Evolutionary conservation across 208 protist genomes (phyloP), one percentile per base, ranked within the genome.

Genomic region (Phytomonas sp.): DNA sequence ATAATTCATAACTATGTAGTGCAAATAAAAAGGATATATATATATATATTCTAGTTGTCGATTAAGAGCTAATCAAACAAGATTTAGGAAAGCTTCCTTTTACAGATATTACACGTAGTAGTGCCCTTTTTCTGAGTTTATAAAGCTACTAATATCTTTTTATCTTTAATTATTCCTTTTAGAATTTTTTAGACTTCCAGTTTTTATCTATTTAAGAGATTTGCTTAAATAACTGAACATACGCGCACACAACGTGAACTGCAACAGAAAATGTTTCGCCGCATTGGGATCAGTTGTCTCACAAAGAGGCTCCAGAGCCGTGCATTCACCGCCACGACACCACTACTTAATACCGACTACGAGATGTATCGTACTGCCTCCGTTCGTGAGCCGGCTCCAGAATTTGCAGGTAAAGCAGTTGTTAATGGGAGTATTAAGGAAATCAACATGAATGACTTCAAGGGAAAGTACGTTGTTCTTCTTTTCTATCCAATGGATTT

Each of bases 401-500:
- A 87, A 63, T 98, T 97, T 69, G 72, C 76, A n/a, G 93, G 93
- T 23, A 87, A 97, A 71, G 97, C 96, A n/a, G 94, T 98, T 4
- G 80, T 98, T n/a, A 83, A 96, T 26, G 96, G 96, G 59, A 87
- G 95, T 34, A 97, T 98, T 67, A 94, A 96, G 81, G 83, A 91
- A 36, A 85, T 98, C 77, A 95, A 75, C 68, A 86, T 91, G 23
- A 82, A 78, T 32, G 92, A 98, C 73, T 98, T 93, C 89, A 86
- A 84, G 66, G 96, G 95, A 59, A 97, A 97, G 78, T 98, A 97
- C 65, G 53, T 98, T 23, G 92, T 98, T 62, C 82, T 98, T 6
- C 87, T 98, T 68, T 98, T 98, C 81, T 98, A 98, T 73, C 97
- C 97, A 29, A 87, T 98, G 73, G 97, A 98, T 75, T 99, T 98